Evolutionary conservation across 768 basidiomycete genomes (phyloP).

Genomic region (Neoboletus magnificus): DNA sequence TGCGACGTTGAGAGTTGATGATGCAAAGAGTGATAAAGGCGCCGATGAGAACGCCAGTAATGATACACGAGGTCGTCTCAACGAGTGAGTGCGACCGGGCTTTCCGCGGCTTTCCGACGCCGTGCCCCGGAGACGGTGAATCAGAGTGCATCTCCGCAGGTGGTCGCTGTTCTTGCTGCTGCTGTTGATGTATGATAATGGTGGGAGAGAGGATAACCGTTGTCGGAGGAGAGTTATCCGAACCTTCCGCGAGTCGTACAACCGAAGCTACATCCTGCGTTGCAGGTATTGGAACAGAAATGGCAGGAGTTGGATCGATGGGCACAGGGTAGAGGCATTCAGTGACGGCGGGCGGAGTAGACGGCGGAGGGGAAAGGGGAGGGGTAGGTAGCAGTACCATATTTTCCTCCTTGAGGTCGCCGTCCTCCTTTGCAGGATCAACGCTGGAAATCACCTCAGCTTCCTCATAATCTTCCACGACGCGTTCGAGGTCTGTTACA

Average conservation of each 20-base stretch:
- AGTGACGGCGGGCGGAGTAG: slow-evolving; percentile 14
- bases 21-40: slow-evolving; percentile 54
- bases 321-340: slow-evolving; percentile 15
- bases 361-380: slow-evolving; percentile 20
- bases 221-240: slow-evolving; percentile 6
- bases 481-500: slow-evolving; percentile 48
- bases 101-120: slow-evolving; percentile 14
- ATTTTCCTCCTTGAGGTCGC: slow-evolving; percentile 7
- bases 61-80: slow-evolving; percentile 43
- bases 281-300: neutral
- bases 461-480: slow-evolving; percentile 40
- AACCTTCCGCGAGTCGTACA: neutral
- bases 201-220: slow-evolving; percentile 26
- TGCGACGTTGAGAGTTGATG: slow-evolving; percentile 45
- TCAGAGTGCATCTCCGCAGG: slow-evolving; percentile 14
- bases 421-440: slow-evolving; percentile 18
- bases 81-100: slow-evolving; percentile 22
- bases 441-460: slow-evolving; percentile 25
- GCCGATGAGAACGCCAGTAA: slow-evolving; percentile 60
- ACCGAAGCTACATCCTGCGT: slow-evolving; percentile 6
- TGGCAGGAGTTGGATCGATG: neutral
- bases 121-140: slow-evolving; percentile 2
- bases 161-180: slow-evolving; percentile 14
- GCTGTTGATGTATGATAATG: slow-evolving; percentile 24
- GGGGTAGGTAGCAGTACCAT: slow-evolving; percentile 20